Conservation (phyloP, 805 yeast genomes). For the Debaryomyces castellii region DNA sequence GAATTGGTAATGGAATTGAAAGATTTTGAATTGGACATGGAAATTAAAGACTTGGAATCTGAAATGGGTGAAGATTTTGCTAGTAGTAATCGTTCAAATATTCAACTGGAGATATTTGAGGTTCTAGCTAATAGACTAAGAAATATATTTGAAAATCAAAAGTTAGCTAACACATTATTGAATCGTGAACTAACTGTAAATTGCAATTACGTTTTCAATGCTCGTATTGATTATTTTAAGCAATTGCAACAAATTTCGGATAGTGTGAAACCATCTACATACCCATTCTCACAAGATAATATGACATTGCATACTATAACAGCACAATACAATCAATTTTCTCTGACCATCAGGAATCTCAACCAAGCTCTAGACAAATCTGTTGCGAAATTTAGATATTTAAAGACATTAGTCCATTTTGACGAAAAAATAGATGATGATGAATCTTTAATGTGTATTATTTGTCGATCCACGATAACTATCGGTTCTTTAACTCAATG, state of each 20-base stretch:
- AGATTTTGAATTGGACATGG: slow-evolving; percentile 23
- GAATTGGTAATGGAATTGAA: slow-evolving; percentile 29
- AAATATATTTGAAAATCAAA: slow-evolving; percentile 42
- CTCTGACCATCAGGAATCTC: neutral
- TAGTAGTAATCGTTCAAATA: slow-evolving; percentile 1
- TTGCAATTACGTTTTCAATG: slow-evolving; percentile 68
- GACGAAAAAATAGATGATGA: slow-evolving; percentile 10
- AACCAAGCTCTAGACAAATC: slow-evolving; percentile 22
- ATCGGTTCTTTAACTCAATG: slow-evolving; percentile 83
- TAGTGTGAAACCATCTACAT: slow-evolving; percentile 52
- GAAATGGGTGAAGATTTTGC: too few species aligned
- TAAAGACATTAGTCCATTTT: slow-evolving; percentile 22
- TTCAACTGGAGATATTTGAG: slow-evolving; percentile 19
- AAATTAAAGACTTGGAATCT: slow-evolving; percentile 11
- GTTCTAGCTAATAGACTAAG: slow-evolving; percentile 22
- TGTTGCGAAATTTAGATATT: slow-evolving; percentile 35
- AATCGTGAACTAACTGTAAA: slow-evolving; percentile 50
- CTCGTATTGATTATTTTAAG: slow-evolving; percentile 78
- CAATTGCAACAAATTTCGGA: slow-evolving; percentile 87
- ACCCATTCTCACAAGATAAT: slow-evolving; percentile 16
- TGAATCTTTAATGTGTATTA: slow-evolving; percentile 61
- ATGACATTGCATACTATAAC: slow-evolving; percentile 3
- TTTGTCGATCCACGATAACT: slow-evolving; percentile 70
- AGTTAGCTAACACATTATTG: slow-evolving; percentile 36
- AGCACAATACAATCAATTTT: neutral